Evolutionary conservation across 2,329 filamentous ascomycete species (phyloP), one percentile per base, ranked within the genome.

Genomic region (Fusarium nematophilum): DNA sequence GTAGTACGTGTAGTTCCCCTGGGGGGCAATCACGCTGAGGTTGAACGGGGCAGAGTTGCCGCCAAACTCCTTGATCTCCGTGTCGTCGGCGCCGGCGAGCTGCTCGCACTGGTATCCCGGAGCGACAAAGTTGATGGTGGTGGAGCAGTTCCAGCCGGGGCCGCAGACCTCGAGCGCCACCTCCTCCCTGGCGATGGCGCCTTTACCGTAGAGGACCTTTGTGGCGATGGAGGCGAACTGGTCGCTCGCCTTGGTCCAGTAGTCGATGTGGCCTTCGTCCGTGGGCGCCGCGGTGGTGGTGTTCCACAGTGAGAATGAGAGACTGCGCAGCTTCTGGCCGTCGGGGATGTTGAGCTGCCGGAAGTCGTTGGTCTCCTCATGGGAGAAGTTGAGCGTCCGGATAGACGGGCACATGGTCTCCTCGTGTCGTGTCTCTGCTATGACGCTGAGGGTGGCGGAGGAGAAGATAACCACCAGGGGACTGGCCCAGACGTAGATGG

Each of bases 81-180:
- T 42, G 4, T 57, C 60, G 0, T 39, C 43, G 1, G 47, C 47
- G 0, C 42, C 26, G 0, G 65, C 49, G 14, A 67, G 44, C 17
- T 67, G 40, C 11, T 68, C n/a, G 8, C 65, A 68, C 10, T 63
- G 47, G 1, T 68, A 68, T 36, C 62, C 65, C 2, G 65, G 65
- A 0, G 45, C 65, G 0, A 68, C 36, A 10, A 68, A 68, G 4
- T 64, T 29, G 8, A 68, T 40, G 0, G 53, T 67, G 2, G 62
- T 65, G 0, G 62, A 63, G 6, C 65, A 68, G n/a, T 68, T 60
- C 65, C 65, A 68, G 1, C 48, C 60, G 0, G 48, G 11, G 1
- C 65, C 65, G 3, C 65, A 68, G 0, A 68, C 48, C 0, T 68
- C 54, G 0, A 30, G 9, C 0, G 57, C 45, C 0, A 61, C 56